A percentile compares a stretch with the other conserved stretches of the same genome.
phyloP scores from a whole-genome alignment of 2,329 filamentous ascomycete genomes.

The Dothistroma septosporum region DNA sequence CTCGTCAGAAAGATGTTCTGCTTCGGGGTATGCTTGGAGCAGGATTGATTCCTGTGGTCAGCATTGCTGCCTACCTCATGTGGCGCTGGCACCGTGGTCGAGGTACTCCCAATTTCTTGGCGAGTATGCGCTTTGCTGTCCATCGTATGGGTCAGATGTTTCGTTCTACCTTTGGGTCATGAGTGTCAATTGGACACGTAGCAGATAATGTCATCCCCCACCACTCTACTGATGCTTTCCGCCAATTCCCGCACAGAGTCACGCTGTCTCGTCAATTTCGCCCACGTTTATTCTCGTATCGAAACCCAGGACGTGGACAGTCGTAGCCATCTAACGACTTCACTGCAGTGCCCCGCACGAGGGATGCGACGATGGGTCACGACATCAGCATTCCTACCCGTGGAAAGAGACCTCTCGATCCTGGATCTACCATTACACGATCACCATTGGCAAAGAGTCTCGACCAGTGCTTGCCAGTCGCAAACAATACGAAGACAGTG shows the following conservation, averaged over 20 bases:
- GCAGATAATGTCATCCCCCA: not conserved
- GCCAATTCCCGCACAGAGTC: not conserved
- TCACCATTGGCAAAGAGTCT: constrained; percentile 4
- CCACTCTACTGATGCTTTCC: not conserved
- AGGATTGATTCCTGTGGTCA: constrained; percentile 28
- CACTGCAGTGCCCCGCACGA: not conserved
- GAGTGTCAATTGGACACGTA: not conserved
- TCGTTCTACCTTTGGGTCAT: constrained; percentile 3
- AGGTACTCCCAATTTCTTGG: constrained; percentile 12
- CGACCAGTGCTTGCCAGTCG: constrained; percentile 8
- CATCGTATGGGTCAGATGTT: constrained; percentile 15
- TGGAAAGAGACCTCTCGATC: not conserved
- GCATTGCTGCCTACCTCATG: constrained; percentile 27
- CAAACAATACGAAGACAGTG: not conserved
- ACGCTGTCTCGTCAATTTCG: not conserved
- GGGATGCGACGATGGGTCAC: not conserved
- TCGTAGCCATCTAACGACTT: not conserved
- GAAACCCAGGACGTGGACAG: not conserved
- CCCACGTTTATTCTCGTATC: not conserved
- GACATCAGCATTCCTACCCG: not conserved
- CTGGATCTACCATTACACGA: not conserved
- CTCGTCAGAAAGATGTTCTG: constrained; percentile 58
- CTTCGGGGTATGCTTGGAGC: constrained; percentile 47
- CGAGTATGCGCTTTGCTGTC: constrained; percentile 13
- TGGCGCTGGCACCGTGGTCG: constrained; percentile 26